A percentile compares a stretch with the other conserved stretches of the same genome.
Conservation (phyloP, 2,329 filamentous ascomycete species). For the Gremmenia infestans region DNA sequence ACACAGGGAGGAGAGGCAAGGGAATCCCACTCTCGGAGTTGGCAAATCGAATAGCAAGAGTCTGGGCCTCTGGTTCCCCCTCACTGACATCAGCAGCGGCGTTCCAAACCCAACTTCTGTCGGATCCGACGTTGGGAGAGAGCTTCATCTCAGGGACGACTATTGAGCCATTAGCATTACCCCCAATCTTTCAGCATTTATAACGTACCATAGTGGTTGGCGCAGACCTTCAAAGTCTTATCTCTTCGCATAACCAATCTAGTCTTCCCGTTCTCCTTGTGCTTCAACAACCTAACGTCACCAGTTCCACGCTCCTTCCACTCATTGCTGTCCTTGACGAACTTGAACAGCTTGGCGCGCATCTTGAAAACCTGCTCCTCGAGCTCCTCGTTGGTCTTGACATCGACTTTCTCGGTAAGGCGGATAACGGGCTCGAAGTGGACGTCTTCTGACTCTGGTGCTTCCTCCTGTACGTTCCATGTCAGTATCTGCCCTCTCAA, state of each 20-base stretch:
- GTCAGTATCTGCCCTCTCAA: conserved; percentile 12
- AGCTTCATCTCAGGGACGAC: conserved; percentile 99
- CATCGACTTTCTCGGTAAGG: conserved; percentile 94
- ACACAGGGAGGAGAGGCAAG: background rate
- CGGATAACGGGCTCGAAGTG: conserved; percentile 97
- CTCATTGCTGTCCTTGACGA: conserved; percentile 84
- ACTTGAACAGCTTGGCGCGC: conserved; percentile 99
- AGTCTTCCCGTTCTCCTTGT: conserved; percentile 98
- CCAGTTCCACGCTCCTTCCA: conserved; percentile 99
- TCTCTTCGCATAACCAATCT: conserved; percentile 97
- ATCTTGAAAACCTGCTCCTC: conserved; percentile 99
- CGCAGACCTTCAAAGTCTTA: conserved; percentile 99
- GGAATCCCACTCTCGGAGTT: conserved; percentile 83
- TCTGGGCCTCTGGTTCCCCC: conserved; percentile 93
- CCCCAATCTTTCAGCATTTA: background rate
- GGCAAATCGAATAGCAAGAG: conserved; percentile 93
- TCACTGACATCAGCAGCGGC: conserved; percentile 96
- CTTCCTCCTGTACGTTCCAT: conserved; percentile 51
- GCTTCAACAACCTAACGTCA: conserved; percentile 93
- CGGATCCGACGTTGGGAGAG: conserved; percentile 93
- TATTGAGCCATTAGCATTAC: conserved; percentile 35
- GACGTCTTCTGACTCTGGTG: conserved; percentile 83
- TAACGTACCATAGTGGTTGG: conserved; percentile 94
- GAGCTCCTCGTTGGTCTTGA: conserved; percentile 95
- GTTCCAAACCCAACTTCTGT: conserved; percentile 99